Base-by-base conservation (phyloP, 257 asterid species). In the Primulina eburnea region DNA sequence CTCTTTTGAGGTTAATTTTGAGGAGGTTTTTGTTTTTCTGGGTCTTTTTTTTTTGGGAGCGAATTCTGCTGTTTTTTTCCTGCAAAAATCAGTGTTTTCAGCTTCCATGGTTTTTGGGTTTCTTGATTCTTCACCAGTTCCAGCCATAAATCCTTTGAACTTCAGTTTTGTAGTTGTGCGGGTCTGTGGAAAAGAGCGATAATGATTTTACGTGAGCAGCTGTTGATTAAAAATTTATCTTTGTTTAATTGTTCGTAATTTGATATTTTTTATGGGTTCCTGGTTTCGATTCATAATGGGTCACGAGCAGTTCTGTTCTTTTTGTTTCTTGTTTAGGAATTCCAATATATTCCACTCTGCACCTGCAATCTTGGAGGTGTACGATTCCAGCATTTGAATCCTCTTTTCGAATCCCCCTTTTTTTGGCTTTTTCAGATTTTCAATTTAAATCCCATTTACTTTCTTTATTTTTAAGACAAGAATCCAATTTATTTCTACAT, bases 301-400 rank as follows among this genome's bases (percentile, higher is more conserved):
- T 50, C 57, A 50, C 57, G 21, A 50, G 57, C 8, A 50, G 21
- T 50, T 5, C 57, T 50, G 57, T 50, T 16, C 21, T 5, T 50
- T 50, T 50, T 50, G 20, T 50, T 50, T 16, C 21, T 50, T 50
- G 57, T 50, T 50, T 50, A 50, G 57, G 57, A 50, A 50, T 50
- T 50, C 57, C 57, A 50, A 50, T 50, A 50, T 50, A 50, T 50
- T 50, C 57, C 20, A 50, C 21, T 50, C 57, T 50, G 57, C 57
- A 17, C 57, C 57, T 50, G 57, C 57, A 50, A 50, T 50, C 57
- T 50, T 50, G 5, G 57, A 14, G 57, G 8, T 50, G 57, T 50
- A 17, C 21, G 57, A 17, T 50, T 50, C 57, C 57, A 50, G 3
- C 21, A 14, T 50, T 43, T 1, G 18, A 43, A 11, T 43, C 17